Base-by-base conservation (phyloP, 2,329 filamentous ascomycete species). In the Neopestalotiopsis sp. region DNA sequence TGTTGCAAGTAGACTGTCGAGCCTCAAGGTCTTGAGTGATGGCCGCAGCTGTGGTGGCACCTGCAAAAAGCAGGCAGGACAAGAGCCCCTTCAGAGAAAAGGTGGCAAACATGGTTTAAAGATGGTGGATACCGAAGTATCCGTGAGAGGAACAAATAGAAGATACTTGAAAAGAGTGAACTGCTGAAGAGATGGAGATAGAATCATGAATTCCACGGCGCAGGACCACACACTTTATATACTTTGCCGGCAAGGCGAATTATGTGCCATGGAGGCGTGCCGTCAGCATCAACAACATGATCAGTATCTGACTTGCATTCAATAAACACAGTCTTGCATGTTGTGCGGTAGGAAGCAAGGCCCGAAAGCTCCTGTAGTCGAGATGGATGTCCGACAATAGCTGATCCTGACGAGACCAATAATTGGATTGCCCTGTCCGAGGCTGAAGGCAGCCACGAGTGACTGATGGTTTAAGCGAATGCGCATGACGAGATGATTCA, bases 11-110 rank as follows among this genome's bases (percentile, higher is more conserved):
- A 13, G 59, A 38, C 49, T 56, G 49, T 24, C 64, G 63, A 32
- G 59, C n/a, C 32, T 63, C 24, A n/a, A 69, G 32, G 10, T 64
- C 64, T 13, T 56, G 34, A 28, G 68, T 28, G 10, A 58, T 58
- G 3, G 68, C 57, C n/a, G 30, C 67, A 2, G 67, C 67, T 3
- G 30, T n/a, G 30, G 61, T 38, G 24, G 66, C 52, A 28, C 58
- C 62, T 24, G 60, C 58, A 42, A 69, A 38, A 42, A 69, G 64
- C n/a, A 66, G 42, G 40, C 65, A n/a, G 32, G 68, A 63, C 14
- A 52, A 58, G 30, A 69, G 17, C 9, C 68, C 68, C 34, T 34
- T 67, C 3, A 67, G 12, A 14, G 58, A 67, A 14, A 60, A 32
- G 6, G 66, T 28, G n/a, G 67, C 62, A 38, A 32, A 40, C 68